These are phyloP conservation scores for Stemphylium beticola DNA, from an alignment of 2,329 filamentous ascomycete genomes.

Conservation along the genomic window DNA sequence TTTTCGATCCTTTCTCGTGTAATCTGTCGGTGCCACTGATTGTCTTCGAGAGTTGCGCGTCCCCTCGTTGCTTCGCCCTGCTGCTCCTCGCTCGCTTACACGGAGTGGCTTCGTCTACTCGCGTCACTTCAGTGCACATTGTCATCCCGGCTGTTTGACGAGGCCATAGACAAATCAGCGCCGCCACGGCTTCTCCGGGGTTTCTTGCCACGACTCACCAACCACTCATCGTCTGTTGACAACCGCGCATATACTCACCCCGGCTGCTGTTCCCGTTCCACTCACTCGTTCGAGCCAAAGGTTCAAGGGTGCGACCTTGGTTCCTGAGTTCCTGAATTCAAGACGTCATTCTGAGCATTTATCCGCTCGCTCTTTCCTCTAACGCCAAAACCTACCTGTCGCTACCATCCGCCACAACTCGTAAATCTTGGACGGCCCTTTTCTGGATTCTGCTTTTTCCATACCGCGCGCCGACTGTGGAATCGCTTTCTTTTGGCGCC, in stretches of 20 bases:
- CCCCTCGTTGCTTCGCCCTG: slow-evolving; percentile 5
- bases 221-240: slow-evolving; percentile 1
- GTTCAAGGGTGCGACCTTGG: slow-evolving; percentile 13
- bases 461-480: slow-evolving; percentile 16
- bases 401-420: slow-evolving; percentile 1
- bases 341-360: slow-evolving; percentile 31
- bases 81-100: slow-evolving; percentile 2
- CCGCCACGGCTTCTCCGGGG: neutral
- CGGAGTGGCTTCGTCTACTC: neutral
- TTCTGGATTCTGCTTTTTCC: slow-evolving; percentile 1
- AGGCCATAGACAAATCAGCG: slow-evolving; percentile 5
- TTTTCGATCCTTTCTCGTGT: neutral
- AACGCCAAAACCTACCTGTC: neutral
- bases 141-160: slow-evolving; percentile 10
- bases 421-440: neutral
- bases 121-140: slow-evolving; percentile 1
- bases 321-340: slow-evolving; percentile 23
- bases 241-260: neutral
- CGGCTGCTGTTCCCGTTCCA: slow-evolving; percentile 1
- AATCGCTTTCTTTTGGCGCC: neutral
- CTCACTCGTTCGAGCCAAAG: slow-evolving; percentile 2
- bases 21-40: neutral
- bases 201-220: slow-evolving; percentile 2
- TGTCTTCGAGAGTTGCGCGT: slow-evolving; percentile 4
- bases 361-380: slow-evolving; percentile 1